Percentiles rank a stretch among this genome's conserved stretches.
Conservation (phyloP, 2,329 filamentous ascomycete species). For the Venturia effusa region DNA sequence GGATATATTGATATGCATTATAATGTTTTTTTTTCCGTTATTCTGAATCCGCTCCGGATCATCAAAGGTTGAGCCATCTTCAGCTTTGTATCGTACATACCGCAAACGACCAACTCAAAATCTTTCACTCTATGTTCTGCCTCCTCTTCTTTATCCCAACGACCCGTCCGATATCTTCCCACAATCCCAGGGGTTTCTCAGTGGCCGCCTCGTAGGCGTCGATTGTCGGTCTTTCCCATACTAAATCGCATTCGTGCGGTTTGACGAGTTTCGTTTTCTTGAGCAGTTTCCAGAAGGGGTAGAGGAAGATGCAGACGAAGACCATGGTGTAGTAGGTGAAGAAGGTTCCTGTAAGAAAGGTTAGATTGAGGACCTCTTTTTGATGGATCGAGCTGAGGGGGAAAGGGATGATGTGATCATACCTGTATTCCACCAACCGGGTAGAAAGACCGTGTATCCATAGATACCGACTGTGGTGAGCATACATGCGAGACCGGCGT, state of each 20-base stretch:
- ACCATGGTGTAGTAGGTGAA: conserved; percentile 35
- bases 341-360: conserved; percentile 5
- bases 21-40: too few relatives aligned
- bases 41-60: too few relatives aligned
- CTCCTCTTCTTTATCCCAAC: conserved; percentile 19
- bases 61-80: too few relatives aligned
- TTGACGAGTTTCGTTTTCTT: conserved; percentile 46
- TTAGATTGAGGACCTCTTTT: too few relatives aligned
- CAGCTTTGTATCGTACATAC: too few relatives aligned
- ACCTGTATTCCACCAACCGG: conserved; percentile 7
- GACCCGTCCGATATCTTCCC: conserved; percentile 31
- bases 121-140: background rate
- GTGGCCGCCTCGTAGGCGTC: conserved; percentile 45
- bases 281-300: conserved; percentile 51
- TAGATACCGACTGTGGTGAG: conserved; percentile 16
- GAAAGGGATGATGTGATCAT: conserved; percentile 5
- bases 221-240: conserved; percentile 48
- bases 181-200: conserved; percentile 41
- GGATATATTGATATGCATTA: too few relatives aligned
- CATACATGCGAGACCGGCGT: conserved; percentile 13
- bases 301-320: conserved; percentile 43
- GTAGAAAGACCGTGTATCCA: conserved; percentile 10
- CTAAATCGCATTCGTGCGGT: conserved; percentile 46
- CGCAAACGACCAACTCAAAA: too few relatives aligned
- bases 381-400: background rate